Base-by-base conservation (phyloP, 2,329 filamentous ascomycete species). In the Trichoderma gracile region DNA sequence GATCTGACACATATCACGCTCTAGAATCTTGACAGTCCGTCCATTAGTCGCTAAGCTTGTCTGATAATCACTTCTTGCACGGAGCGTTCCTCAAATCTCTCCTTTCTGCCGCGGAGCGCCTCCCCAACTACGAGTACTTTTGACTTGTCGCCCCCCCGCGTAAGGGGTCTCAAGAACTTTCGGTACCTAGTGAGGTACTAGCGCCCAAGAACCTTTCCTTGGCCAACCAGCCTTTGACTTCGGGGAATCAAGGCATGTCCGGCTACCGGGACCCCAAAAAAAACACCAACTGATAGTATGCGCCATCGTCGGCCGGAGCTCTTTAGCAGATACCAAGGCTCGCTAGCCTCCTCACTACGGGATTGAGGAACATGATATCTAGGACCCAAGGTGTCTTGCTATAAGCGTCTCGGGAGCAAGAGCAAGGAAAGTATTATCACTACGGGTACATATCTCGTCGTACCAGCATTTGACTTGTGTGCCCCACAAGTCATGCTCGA, bases 71-170 rank as follows among this genome's bases (percentile, higher is more conserved):
- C 54, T 54, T 47, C 49, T 43, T 53, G 52, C 40, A 63, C 45
- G 60, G 60, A 50, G 60, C 60, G 50, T 56, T 42, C 42, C 58
- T 54, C 25, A 33, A 45, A 33, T 33, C 23, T 45, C 43, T 49
- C n/a, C 47, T 30, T 33, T 43, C 46, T 38, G n/a, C 17, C 47
- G 2, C 14, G 56, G 9, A 21, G 17, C 49, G 56, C 38, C 56
- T 42, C 25, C 49, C 19, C n/a, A 30, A 33, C 27, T 12, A 38
- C 42, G 6, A 46, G 17, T 19, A 21, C 33, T 54, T 54, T 33
- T 27, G 27, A 52, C 49, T 38, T 38, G 10, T 38, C 33, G 33
- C 25, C 38, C 40, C n/a, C 43, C 15, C 15, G 21, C 53, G 53
- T 23, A 40, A 56, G 19, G 53, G 30, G 15, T 17, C 17, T 43